These are phyloP conservation scores for Wickerhamiella occidentalis DNA, from an alignment of 805 yeast species.

Conservation along the genomic window DNA sequence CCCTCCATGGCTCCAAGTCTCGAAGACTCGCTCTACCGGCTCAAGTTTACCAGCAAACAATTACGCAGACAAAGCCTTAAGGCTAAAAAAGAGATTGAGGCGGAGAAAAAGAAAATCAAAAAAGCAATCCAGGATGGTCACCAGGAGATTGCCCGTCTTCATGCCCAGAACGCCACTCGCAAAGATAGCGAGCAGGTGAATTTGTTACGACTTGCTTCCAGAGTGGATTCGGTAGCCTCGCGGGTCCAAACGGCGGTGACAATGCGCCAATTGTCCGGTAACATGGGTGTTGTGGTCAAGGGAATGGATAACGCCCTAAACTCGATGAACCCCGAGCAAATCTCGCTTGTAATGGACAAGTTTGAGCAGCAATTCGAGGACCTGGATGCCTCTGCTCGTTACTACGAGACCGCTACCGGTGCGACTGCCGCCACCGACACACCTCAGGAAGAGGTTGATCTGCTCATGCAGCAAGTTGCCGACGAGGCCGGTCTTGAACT, in stretches of 20 bases:
- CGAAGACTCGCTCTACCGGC: slow-evolving; percentile 24
- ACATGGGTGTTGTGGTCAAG: slow-evolving; percentile 82
- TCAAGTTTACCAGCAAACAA: slow-evolving; percentile 82
- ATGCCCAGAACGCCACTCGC: slow-evolving; percentile 92
- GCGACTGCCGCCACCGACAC: slow-evolving; percentile 79
- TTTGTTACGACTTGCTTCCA: slow-evolving; percentile 65
- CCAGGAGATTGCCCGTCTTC: slow-evolving; percentile 82
- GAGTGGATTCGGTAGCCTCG: slow-evolving; percentile 92
- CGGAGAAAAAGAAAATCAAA: slow-evolving; percentile 78
- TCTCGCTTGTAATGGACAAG: slow-evolving; percentile 91
- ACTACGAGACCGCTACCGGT: slow-evolving; percentile 82
- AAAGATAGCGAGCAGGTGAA: slow-evolving; percentile 79
- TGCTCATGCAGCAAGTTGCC: slow-evolving; percentile 80
- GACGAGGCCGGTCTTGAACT: slow-evolving; percentile 95
- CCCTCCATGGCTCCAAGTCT: slow-evolving; percentile 20
- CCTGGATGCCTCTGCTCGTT: slow-evolving; percentile 82
- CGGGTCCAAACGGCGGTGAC: slow-evolving; percentile 97
- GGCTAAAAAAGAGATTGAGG: slow-evolving; percentile 80
- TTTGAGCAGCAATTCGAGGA: slow-evolving; percentile 95
- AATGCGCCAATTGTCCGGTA: slow-evolving; percentile 88
- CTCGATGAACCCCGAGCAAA: slow-evolving; percentile 87
- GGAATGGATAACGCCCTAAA: slow-evolving; percentile 97
- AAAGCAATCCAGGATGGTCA: slow-evolving; percentile 78
- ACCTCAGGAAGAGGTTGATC: slow-evolving; percentile 92
- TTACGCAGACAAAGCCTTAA: slow-evolving; percentile 77